phyloP scores from a whole-genome alignment of 202 grass and related monocot genomes.

The Eragrostis tef region DNA sequence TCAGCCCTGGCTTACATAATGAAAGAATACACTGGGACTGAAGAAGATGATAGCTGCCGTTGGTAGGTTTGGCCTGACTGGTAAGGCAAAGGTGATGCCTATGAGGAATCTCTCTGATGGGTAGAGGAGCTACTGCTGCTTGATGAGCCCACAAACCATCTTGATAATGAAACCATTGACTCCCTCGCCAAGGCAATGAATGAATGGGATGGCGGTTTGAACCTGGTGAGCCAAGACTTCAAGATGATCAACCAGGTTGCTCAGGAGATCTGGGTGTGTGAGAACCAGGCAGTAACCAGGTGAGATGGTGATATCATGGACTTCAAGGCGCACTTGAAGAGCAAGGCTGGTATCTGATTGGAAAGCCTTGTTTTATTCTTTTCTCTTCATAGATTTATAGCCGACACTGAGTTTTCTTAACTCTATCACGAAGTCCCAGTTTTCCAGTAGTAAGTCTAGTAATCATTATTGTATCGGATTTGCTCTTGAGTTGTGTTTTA shows the following conservation, averaged over 20 bases:
- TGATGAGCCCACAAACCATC: constrained; percentile 89
- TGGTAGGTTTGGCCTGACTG: constrained; percentile 76
- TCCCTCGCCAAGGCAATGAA: constrained; percentile 85
- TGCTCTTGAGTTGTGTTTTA: not conserved
- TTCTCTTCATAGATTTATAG: not conserved
- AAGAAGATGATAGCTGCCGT: constrained; percentile 80
- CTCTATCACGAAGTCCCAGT: constrained; percentile 12
- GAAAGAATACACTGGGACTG: constrained; percentile 80
- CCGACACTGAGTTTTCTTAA: not conserved
- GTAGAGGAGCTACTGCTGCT: constrained; percentile 79
- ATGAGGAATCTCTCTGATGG: constrained; percentile 91
- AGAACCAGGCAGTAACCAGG: constrained; percentile 79
- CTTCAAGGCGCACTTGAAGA: constrained; percentile 85
- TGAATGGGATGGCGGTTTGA: constrained; percentile 88
- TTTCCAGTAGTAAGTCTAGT: not conserved
- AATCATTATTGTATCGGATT: constrained; percentile 12
- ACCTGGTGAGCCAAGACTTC: constrained; percentile 93
- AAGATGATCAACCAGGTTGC: constrained; percentile 94
- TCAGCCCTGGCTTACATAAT: constrained; percentile 80
- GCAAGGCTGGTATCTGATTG: constrained; percentile 60
- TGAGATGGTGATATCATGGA: constrained; percentile 94
- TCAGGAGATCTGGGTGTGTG: constrained; percentile 95
- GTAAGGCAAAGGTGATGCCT: constrained; percentile 89
- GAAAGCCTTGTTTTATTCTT: not conserved
- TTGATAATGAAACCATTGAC: constrained; percentile 90